Evolutionary conservation across 2,329 filamentous ascomycete genomes (phyloP).

Genomic region (Sclerotinia sclerotiorum): DNA sequence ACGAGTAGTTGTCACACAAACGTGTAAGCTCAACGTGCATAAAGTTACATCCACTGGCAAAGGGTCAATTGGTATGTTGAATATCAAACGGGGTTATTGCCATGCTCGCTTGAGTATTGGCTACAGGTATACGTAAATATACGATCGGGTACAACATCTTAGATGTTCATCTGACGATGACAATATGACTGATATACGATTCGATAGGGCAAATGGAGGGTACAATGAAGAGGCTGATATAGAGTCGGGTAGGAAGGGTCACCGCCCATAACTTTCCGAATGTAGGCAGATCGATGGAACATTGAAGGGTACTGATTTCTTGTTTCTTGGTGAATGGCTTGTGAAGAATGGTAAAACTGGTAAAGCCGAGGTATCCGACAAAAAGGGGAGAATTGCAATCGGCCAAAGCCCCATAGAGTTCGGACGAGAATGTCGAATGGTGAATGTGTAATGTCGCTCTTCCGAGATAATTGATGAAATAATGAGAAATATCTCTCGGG

Average conservation of each 20-base stretch:
- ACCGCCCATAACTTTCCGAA: not conserved
- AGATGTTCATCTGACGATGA: conserved; percentile 17
- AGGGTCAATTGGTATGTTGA: not conserved
- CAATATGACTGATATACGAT: conserved; percentile 12
- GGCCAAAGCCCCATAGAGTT: not conserved
- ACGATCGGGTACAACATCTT: conserved; percentile 11
- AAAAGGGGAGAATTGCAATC: conserved; percentile 1
- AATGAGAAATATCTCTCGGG: not conserved
- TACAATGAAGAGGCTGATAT: not conserved
- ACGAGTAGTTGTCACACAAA: not conserved
- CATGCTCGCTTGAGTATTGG: conserved; percentile 15
- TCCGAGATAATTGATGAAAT: not conserved
- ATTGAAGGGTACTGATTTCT: not conserved
- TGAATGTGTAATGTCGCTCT: not conserved
- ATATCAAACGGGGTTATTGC: conserved; percentile 5
- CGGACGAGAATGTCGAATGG: not conserved
- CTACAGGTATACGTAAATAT: conserved; percentile 6
- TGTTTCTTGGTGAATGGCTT: not conserved
- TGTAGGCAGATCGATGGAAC: not conserved
- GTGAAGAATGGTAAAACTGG: not conserved
- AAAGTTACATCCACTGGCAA: not conserved
- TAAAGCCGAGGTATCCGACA: not conserved
- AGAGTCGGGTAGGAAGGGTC: not conserved
- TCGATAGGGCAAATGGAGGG: conserved; percentile 8
- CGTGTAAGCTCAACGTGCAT: conserved; percentile 1